Conservation (phyloP, 352 stramenopile species). For the Phytophthora nicotianae region DNA sequence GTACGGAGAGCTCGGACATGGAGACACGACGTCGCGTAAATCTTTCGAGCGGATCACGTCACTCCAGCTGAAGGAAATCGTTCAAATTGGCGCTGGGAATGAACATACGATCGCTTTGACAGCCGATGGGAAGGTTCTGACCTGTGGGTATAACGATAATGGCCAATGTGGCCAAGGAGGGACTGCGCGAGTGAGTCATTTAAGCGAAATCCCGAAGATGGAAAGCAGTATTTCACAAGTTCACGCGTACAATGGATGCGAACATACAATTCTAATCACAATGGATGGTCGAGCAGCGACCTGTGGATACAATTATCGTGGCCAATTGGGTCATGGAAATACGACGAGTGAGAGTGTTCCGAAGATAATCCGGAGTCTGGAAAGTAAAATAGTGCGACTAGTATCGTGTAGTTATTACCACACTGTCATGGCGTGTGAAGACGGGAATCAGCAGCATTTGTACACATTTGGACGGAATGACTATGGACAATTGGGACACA, state of each 20-base stretch:
- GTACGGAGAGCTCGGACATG: constrained; percentile 92
- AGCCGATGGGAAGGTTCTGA: constrained; percentile 77
- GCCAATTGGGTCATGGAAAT: constrained; percentile 91
- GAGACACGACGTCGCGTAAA: constrained; percentile 89
- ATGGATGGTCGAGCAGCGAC: constrained; percentile 78
- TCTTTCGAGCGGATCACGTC: constrained; percentile 77
- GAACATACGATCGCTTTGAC: constrained; percentile 91
- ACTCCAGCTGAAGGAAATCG: constrained; percentile 77
- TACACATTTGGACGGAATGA: constrained; percentile 94
- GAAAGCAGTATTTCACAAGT: constrained; percentile 68
- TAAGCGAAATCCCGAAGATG: constrained; percentile 79
- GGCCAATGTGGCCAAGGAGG: constrained; percentile 91
- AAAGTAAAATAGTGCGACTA: constrained; percentile 63
- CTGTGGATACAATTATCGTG: constrained; percentile 94
- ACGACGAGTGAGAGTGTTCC: constrained; percentile 87
- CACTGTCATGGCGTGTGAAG: constrained; percentile 82
- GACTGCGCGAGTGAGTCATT: constrained; percentile 73
- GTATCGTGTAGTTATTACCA: constrained; percentile 95
- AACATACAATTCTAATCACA: constrained; percentile 89
- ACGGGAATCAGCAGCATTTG: constrained; percentile 41
- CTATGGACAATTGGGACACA: constrained; percentile 91
- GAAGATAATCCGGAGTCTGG: constrained; percentile 77
- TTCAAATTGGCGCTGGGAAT: constrained; percentile 91
- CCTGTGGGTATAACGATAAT: constrained; percentile 95
- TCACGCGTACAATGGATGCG: constrained; percentile 94